Evolutionary conservation across 768 basidiomycete genomes (phyloP).

Genomic region (Lyophyllum semitale): DNA sequence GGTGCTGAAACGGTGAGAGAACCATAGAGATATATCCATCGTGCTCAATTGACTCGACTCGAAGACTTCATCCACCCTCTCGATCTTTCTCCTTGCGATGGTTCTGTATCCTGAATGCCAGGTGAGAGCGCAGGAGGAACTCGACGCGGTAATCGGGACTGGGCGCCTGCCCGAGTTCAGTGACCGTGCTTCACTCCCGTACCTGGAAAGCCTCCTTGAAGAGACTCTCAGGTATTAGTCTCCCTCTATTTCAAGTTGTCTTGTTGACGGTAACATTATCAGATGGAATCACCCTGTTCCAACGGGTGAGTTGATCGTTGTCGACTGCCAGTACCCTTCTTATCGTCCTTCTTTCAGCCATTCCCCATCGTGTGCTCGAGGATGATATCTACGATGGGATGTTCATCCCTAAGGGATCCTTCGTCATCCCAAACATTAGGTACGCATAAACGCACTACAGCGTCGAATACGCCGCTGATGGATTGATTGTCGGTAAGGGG

Average conservation of each 20-base stretch:
- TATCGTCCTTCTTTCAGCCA: background rate
- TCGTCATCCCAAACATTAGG: slow-evolving; percentile 14
- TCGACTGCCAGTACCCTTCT: background rate
- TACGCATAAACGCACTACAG: background rate
- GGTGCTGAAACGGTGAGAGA: background rate
- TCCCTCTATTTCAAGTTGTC: too few species aligned
- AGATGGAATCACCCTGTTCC: slow-evolving; percentile 13
- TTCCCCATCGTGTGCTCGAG: slow-evolving; percentile 8
- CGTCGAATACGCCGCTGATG: background rate
- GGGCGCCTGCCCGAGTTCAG: slow-evolving; percentile 36
- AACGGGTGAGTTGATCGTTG: background rate
- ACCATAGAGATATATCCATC: background rate
- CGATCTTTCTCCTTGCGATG: slow-evolving; percentile 27
- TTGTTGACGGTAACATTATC: background rate
- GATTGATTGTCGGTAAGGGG: background rate
- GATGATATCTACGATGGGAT: slow-evolving; percentile 17
- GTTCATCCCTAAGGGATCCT: slow-evolving; percentile 15
- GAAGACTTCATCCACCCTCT: slow-evolving; percentile 7
- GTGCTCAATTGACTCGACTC: background rate
- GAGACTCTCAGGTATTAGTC: slow-evolving; percentile 24
- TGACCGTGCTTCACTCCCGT: slow-evolving; percentile 35
- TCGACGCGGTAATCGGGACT: slow-evolving; percentile 39
- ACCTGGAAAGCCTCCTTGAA: slow-evolving; percentile 34
- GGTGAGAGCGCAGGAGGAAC: slow-evolving; percentile 38
- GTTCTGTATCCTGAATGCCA: background rate